Base-by-base conservation (phyloP, 2,329 filamentous ascomycete species). In the Talaromyces sp. region DNA sequence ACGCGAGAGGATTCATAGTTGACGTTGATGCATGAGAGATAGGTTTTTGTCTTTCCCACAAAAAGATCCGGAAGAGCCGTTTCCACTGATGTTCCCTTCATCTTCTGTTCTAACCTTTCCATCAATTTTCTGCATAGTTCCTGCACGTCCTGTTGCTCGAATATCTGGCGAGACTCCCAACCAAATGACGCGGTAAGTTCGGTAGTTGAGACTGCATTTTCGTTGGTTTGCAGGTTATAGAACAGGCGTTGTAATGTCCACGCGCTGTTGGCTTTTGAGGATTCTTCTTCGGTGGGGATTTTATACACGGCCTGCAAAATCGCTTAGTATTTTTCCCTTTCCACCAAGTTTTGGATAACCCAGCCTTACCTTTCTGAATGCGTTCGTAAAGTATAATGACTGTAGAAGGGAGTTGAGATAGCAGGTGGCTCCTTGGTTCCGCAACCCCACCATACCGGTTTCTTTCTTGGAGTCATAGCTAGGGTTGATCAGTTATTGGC, bases 401-500 rank as follows among this genome's bases (percentile, higher is more conserved):
- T 95, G 91, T 54, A 95, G 80, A 7, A 95, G 83, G 8, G 91
- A 93, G 75, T 95, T 95, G 55, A 95, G 81, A 73, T 95, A 95
- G 77, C 91, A 95, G 1, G 91, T 95, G 56, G 95, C 95, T 65
- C 95, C 95, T 76, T 98, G 95, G 71, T 99, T 99, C 76, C 95
- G 95, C 59, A 99, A 81, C 2, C 95, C 95, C 49, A 99, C 95
- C 80, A 93, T 98, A 61, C 95, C 95, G 0, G 95, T 99, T 78
- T 97, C 93, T 74, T 95, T 96, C 80, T 98, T 99, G n/a, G 95
- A 98, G 73, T 99, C 93, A 74, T 99, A 99, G 78, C 81, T 82
- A 56, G 62, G 60, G 4, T 25, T 25, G 17, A 15, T 22, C 8
- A 54, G 15, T 9, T 5, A 17, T 57, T 64, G 9, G 25, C 9